A percentile compares a stretch with the other conserved stretches of the same genome.
phyloP scores from a whole-genome alignment of 202 grass and related monocot species.

The Panicum virgatum region DNA sequence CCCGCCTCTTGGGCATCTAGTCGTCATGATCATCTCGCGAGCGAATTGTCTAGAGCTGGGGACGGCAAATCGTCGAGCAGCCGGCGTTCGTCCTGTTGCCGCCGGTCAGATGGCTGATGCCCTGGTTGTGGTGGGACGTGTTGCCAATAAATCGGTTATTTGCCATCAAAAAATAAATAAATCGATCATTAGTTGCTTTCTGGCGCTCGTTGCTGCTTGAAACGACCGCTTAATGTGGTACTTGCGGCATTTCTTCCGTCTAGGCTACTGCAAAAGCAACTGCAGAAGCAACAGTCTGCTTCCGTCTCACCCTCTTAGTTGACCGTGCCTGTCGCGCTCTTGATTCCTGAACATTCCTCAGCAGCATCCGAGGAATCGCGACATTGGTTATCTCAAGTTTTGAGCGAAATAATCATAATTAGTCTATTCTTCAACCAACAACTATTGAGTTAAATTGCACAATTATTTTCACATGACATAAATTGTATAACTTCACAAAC shows the following conservation, averaged over 20 bases:
- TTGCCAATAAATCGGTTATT: not conserved
- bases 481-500: not conserved
- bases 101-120: not conserved
- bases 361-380: not conserved
- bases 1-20: not conserved
- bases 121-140: not conserved
- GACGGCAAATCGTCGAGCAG: slow-evolving; percentile 17
- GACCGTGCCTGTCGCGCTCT: not conserved
- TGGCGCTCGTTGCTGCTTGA: not conserved
- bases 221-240: not conserved
- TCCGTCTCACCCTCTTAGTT: not conserved
- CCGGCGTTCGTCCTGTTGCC: not conserved
- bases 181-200: not conserved
- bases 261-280: not conserved
- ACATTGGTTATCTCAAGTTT: not conserved
- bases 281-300: not conserved
- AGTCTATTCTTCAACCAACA: not conserved
- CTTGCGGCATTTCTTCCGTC: not conserved
- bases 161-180: too few species aligned
- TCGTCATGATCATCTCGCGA: not conserved
- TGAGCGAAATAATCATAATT: not conserved
- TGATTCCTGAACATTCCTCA: not conserved
- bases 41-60: not conserved
- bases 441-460: not conserved
- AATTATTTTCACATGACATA: not conserved